Evolutionary conservation across 2,329 filamentous ascomycete species (phyloP).

Genomic region (Colletotrichum sp.): DNA sequence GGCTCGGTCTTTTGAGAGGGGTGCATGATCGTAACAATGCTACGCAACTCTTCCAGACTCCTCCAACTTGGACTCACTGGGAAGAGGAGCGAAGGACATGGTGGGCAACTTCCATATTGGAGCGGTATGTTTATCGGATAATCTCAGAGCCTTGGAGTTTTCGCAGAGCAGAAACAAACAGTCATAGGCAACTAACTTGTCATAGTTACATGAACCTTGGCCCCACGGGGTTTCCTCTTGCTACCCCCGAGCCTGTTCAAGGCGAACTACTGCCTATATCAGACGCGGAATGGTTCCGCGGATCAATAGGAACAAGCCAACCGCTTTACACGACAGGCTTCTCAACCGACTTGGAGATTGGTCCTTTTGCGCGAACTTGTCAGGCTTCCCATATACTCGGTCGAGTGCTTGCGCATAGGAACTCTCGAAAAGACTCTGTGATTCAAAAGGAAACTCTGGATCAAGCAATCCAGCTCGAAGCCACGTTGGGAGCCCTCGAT

Average conservation of each 20-base stretch:
- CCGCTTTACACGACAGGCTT: constrained; percentile 22
- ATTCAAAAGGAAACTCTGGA: not conserved
- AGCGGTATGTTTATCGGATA: constrained; percentile 28
- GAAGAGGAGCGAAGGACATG: constrained; percentile 37
- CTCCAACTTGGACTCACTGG: constrained; percentile 30
- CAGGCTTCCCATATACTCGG: constrained; percentile 36
- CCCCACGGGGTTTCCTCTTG: constrained; percentile 25
- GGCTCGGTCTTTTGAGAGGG: constrained; percentile 23
- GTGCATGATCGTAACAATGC: constrained; percentile 29
- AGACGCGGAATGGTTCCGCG: constrained; percentile 31
- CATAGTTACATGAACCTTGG: constrained; percentile 27
- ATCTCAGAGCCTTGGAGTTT: not conserved
- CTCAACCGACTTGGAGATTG: constrained; percentile 11
- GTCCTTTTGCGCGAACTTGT: constrained; percentile 33
- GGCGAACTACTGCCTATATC: constrained; percentile 31
- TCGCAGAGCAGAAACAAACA: not conserved
- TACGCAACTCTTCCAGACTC: constrained; percentile 29
- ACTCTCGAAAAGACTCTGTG: not conserved
- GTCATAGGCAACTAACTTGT: not conserved
- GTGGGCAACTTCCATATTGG: constrained; percentile 37
- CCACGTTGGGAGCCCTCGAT: not conserved
- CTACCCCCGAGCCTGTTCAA: constrained; percentile 29
- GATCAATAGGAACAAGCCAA: constrained; percentile 30
- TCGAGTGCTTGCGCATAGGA: constrained; percentile 29
- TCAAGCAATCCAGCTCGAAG: constrained; percentile 22